These are phyloP conservation scores for Centaurea solstitialis DNA, from an alignment of 129 eudicot species.

Conservation along the genomic window DNA sequence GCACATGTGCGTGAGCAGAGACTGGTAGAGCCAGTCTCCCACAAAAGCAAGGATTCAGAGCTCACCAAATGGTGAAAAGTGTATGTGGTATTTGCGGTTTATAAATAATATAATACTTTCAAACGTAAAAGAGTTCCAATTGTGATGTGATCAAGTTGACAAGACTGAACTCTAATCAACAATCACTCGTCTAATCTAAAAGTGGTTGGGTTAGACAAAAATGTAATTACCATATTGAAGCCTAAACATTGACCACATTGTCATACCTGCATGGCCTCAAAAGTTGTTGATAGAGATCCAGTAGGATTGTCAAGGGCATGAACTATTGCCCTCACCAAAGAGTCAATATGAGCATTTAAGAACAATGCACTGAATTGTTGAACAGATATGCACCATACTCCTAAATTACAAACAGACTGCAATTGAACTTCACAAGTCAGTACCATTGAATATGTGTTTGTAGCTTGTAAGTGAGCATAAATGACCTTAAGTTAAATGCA, in stretches of 20 bases:
- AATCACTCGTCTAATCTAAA: background rate
- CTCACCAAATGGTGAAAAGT: too few species aligned
- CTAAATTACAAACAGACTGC: slow-evolving; percentile 89
- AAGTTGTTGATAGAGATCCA: slow-evolving; percentile 83
- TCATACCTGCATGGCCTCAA: slow-evolving; percentile 87
- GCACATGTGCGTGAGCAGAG: too few species aligned
- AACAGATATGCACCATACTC: slow-evolving; percentile 90
- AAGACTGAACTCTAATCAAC: background rate
- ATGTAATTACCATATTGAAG: background rate
- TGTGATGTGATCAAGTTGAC: background rate
- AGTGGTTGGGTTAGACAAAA: background rate
- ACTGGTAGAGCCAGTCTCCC: too few species aligned
- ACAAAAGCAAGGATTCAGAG: too few species aligned
- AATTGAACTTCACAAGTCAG: slow-evolving; percentile 16
- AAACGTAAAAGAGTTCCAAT: background rate
- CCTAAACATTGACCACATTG: slow-evolving; percentile 1
- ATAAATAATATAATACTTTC: too few species aligned
- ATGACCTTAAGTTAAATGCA: slow-evolving; percentile 6
- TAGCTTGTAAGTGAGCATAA: background rate
- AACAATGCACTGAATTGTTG: slow-evolving; percentile 57
- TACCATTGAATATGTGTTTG: background rate
- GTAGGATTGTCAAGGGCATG: slow-evolving; percentile 90
- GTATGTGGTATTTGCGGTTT: too few species aligned
- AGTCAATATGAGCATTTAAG: slow-evolving; percentile 52
- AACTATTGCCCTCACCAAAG: slow-evolving; percentile 62